These are phyloP conservation scores for Cystobasidium ongulense DNA, from an alignment of 768 basidiomycete species.

Conservation along the genomic window DNA sequence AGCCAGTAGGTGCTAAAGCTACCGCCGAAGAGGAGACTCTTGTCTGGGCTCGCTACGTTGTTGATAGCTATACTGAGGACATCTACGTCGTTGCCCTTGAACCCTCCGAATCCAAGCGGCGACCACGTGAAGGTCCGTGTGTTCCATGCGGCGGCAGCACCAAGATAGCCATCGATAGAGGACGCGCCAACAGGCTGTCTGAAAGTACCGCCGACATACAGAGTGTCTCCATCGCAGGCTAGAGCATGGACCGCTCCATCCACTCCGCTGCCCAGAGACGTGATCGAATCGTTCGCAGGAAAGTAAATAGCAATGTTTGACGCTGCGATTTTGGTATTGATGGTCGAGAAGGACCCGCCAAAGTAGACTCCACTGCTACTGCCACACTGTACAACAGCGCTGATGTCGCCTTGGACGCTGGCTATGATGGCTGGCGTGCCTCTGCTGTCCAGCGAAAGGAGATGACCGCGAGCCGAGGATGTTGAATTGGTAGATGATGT, in stretches of 20 bases:
- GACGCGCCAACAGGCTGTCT: conserved; percentile 26
- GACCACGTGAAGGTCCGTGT: conserved; percentile 54
- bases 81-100: conserved; percentile 60
- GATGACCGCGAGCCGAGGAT: conserved; percentile 42
- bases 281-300: conserved; percentile 54
- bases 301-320: conserved; percentile 71
- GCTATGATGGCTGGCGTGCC: conserved; percentile 59
- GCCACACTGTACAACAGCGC: conserved; percentile 55
- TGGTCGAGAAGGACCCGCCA: conserved; percentile 71
- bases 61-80: conserved; percentile 65
- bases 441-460: conserved; percentile 63
- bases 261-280: conserved; percentile 61
- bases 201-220: conserved; percentile 46
- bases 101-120: conserved; percentile 68
- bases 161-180: conserved; percentile 31
- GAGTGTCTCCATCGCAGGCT: conserved; percentile 59
- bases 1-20: conserved; percentile 53
- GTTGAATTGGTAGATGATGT: conserved; percentile 54
- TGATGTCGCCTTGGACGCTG: conserved; percentile 62
- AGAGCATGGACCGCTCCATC: conserved; percentile 65
- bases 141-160: conserved; percentile 45
- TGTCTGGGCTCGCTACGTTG: conserved; percentile 52
- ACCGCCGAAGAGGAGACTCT: conserved; percentile 77
- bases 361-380: conserved; percentile 55
- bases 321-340: conserved; percentile 54